A percentile compares a stretch with the other conserved stretches of the same genome.
Evolutionary conservation across 2,329 filamentous ascomycete species (phyloP).

Genomic region (Corinectria fuckeliana): DNA sequence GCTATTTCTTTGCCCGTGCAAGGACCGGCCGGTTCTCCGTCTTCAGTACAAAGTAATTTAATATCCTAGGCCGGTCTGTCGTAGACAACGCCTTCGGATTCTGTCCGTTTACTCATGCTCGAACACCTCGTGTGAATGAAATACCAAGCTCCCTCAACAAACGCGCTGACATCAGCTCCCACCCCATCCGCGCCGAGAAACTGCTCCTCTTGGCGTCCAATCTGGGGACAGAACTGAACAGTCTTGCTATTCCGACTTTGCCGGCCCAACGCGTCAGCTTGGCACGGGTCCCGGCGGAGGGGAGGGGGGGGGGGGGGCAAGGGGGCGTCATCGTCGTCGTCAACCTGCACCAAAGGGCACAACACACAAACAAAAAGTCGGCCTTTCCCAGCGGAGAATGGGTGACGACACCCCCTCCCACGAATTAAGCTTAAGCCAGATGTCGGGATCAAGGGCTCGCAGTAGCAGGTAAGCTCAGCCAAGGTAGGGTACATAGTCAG

Average conservation of each 20-base stretch:
- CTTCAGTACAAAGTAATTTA: too few species aligned
- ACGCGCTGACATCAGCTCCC: constrained; percentile 30
- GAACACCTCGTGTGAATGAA: too few species aligned
- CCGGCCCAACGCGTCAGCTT: constrained; percentile 33
- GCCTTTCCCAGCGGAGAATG: neutral
- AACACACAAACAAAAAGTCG: too few species aligned
- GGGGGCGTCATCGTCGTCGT: constrained; percentile 9
- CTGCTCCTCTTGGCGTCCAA: constrained; percentile 5
- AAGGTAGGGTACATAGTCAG: neutral
- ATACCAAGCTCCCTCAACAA: neutral
- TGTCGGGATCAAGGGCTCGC: constrained; percentile 31
- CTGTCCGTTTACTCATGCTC: too few species aligned
- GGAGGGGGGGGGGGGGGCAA: neutral
- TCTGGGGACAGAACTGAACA: too few species aligned
- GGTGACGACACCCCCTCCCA: constrained; percentile 25
- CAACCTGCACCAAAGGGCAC: too few species aligned
- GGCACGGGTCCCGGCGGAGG: too few species aligned
- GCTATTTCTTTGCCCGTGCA: constrained; percentile 30
- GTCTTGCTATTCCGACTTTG: constrained; percentile 33
- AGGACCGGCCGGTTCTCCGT: constrained; percentile 27
- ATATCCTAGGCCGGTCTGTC: too few species aligned
- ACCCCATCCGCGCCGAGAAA: constrained; percentile 19
- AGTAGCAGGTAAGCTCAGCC: neutral
- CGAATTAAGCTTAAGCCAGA: constrained; percentile 40
- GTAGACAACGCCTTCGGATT: too few species aligned